These are phyloP conservation scores for Mycena rosella DNA, from an alignment of 768 basidiomycete genomes.

Conservation along the genomic window DNA sequence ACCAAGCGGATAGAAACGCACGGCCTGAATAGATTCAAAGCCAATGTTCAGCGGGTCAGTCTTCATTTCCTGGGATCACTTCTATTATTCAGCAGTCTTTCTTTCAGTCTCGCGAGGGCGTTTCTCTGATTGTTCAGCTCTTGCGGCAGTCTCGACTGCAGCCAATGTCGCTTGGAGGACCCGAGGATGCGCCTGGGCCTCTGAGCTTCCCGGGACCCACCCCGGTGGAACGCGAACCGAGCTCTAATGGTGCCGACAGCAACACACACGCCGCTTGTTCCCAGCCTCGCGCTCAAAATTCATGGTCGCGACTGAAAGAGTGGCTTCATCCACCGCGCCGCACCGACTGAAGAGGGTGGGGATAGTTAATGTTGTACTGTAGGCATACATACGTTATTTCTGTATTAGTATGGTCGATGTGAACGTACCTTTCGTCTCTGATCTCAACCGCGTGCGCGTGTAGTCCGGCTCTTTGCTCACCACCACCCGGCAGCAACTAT, in stretches of 20 bases:
- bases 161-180: constrained; percentile 62
- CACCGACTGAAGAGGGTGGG: constrained; percentile 22
- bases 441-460: constrained; percentile 27
- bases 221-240: constrained; percentile 8
- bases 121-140: constrained; percentile 83
- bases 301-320: constrained; percentile 33
- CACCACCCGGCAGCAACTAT: constrained; percentile 20
- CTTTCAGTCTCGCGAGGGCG: constrained; percentile 85
- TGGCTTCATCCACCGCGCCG: constrained; percentile 31
- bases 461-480: constrained; percentile 21
- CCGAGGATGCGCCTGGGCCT: constrained; percentile 38
- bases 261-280: background rate
- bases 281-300: constrained; percentile 28
- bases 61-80: background rate
- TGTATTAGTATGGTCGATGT: constrained; percentile 35
- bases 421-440: constrained; percentile 19
- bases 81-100: constrained; percentile 18
- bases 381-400: constrained; percentile 24
- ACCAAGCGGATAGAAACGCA: constrained; percentile 90
- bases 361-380: constrained; percentile 27
- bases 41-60: constrained; percentile 84
- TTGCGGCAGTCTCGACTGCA: constrained; percentile 83
- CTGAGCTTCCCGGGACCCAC: constrained; percentile 28
- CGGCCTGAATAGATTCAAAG: constrained; percentile 86
- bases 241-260: background rate